Percentiles rank a stretch among this genome's conserved stretches.
Conservation (phyloP, 352 stramenopile genomes). For the Aphanomyces stellatus region DNA sequence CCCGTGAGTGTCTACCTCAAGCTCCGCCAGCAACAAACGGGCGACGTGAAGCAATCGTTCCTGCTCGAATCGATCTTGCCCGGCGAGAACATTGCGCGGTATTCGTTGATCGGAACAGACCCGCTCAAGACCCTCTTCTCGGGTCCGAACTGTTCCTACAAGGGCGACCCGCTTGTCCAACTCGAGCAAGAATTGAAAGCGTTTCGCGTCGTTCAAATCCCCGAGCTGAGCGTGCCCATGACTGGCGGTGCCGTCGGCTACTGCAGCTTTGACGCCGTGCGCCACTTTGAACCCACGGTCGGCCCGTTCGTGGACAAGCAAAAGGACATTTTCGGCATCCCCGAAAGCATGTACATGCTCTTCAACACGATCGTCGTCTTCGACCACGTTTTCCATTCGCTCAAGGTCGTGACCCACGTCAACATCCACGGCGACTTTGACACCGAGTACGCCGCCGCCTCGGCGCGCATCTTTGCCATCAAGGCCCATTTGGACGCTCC, state of each 20-base stretch:
- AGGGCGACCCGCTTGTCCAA: slow-evolving; percentile 65
- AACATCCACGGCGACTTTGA: slow-evolving; percentile 37
- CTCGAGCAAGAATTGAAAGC: slow-evolving; percentile 74
- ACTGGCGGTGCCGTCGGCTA: slow-evolving; percentile 82
- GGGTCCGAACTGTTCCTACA: slow-evolving; percentile 42
- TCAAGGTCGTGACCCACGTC: slow-evolving; percentile 85
- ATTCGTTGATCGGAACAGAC: slow-evolving; percentile 82
- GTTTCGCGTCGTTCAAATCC: slow-evolving; percentile 56
- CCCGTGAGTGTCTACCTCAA: slow-evolving; percentile 85
- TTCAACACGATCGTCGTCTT: slow-evolving; percentile 86
- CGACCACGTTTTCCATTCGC: slow-evolving; percentile 85
- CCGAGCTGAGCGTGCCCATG: slow-evolving; percentile 73
- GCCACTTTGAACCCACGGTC: slow-evolving; percentile 81
- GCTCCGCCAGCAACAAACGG: slow-evolving; percentile 47
- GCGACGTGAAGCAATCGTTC: slow-evolving; percentile 55
- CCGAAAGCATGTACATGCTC: slow-evolving; percentile 88
- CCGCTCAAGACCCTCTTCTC: slow-evolving; percentile 71
- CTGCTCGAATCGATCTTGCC: slow-evolving; percentile 79
- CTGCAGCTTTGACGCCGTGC: slow-evolving; percentile 83
- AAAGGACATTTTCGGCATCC: slow-evolving; percentile 68
- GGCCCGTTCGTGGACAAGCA: slow-evolving; percentile 67
- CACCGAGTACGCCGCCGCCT: slow-evolving; percentile 59
- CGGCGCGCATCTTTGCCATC: slow-evolving; percentile 60
- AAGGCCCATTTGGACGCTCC: slow-evolving; percentile 45
- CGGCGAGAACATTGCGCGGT: slow-evolving; percentile 81